These are phyloP conservation scores for Tolypocladium amazonense DNA, from an alignment of 2,329 filamentous ascomycete genomes.

Conservation along the genomic window DNA sequence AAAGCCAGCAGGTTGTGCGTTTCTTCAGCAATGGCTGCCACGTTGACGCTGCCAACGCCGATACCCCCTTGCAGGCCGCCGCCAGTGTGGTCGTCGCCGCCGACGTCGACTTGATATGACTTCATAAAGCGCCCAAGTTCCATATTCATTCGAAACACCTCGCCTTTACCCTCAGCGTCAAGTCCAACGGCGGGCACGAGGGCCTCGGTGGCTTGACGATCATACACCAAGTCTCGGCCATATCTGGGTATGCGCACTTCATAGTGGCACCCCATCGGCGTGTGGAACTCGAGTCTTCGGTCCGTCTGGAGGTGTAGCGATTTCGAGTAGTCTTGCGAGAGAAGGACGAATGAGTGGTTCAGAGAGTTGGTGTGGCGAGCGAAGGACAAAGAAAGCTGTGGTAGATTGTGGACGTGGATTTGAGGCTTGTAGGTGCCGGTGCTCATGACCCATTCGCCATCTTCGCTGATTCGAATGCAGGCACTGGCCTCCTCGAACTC, in stretches of 20 bases:
- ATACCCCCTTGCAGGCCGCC: constrained; percentile 80
- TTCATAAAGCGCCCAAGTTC: constrained; percentile 92
- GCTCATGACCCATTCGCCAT: constrained; percentile 96
- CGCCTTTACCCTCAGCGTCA: constrained; percentile 74
- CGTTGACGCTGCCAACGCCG: constrained; percentile 75
- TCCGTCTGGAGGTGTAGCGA: constrained; percentile 89
- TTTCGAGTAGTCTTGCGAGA: constrained; percentile 88
- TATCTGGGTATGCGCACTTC: constrained; percentile 84
- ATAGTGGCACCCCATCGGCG: constrained; percentile 77
- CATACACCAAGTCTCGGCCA: constrained; percentile 80
- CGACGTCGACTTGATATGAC: constrained; percentile 84
- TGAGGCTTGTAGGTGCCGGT: constrained; percentile 61
- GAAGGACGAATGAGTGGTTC: constrained; percentile 82
- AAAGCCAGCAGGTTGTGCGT: constrained; percentile 89
- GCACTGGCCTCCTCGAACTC: constrained; percentile 93
- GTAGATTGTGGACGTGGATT: constrained; percentile 91
- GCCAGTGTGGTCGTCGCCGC: constrained; percentile 68
- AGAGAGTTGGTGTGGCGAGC: constrained; percentile 83
- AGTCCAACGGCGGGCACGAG: constrained; percentile 81
- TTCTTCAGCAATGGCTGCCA: constrained; percentile 73
- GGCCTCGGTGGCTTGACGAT: constrained; percentile 71
- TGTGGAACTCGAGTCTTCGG: constrained; percentile 87
- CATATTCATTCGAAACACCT: constrained; percentile 86
- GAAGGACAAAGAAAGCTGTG: constrained; percentile 88
- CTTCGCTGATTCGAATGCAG: constrained; percentile 82